Percentiles rank a stretch among this genome's conserved stretches.
phyloP scores from a whole-genome alignment of 1,284 basidiomycete species.

The Rhodotorula sp. region DNA sequence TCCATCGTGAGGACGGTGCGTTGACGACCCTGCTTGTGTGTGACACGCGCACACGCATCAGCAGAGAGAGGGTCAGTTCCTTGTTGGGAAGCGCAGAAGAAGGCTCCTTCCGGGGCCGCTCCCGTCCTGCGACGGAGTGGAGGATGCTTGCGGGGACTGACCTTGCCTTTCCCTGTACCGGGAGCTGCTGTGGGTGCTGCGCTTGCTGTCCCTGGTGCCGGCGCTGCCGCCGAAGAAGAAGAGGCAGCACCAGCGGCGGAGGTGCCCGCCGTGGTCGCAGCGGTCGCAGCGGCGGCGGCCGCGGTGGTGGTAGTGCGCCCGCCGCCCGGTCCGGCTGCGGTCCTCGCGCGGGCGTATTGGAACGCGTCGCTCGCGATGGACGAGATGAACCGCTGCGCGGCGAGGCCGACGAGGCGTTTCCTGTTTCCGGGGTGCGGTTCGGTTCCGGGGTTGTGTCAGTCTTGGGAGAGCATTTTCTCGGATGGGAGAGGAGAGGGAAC shows the following conservation, averaged over 20 bases:
- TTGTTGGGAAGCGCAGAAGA: too few relatives aligned
- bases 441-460: background rate
- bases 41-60: background rate
- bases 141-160: background rate
- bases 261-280: background rate
- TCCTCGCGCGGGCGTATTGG: constrained; percentile 93
- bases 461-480: background rate
- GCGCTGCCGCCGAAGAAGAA: background rate
- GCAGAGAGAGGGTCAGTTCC: background rate
- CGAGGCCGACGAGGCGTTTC: constrained; percentile 76
- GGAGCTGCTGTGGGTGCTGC: background rate
- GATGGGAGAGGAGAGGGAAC: constrained; percentile 40
- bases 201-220: background rate
- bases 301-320: background rate
- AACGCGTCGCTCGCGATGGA: constrained; percentile 97
- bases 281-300: too few relatives aligned
- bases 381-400: constrained; percentile 96
- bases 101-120: too few relatives aligned
- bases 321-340: constrained; percentile 53
- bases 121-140: too few relatives aligned
- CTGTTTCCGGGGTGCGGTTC: background rate
- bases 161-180: constrained; percentile 23
- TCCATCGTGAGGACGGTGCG: constrained; percentile 98
- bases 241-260: background rate
- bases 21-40: constrained; percentile 33